phyloP scores from a whole-genome alignment of 768 basidiomycete species.

The Lentinula sp. region DNA sequence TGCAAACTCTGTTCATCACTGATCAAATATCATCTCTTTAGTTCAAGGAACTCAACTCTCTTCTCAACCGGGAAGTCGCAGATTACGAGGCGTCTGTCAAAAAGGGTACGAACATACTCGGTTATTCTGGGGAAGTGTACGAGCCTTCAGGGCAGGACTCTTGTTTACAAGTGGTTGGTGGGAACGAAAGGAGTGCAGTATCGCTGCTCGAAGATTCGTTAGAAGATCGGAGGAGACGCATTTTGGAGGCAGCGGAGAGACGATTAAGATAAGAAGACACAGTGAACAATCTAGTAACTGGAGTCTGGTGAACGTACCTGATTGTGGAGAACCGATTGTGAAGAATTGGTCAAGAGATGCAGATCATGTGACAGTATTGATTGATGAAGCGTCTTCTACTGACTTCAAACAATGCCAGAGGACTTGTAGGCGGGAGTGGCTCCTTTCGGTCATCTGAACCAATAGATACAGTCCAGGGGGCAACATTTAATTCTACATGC shows the following conservation, averaged over 20 bases:
- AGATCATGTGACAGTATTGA: too few relatives aligned
- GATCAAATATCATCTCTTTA: conserved; percentile 14
- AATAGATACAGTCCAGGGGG: too few relatives aligned
- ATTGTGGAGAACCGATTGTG: neutral
- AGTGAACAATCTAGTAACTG: conserved; percentile 59
- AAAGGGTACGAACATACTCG: conserved; percentile 51
- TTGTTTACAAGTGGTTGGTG: conserved; percentile 48
- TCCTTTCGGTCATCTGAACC: too few relatives aligned
- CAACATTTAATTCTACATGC: too few relatives aligned
- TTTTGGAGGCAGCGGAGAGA: conserved; percentile 55
- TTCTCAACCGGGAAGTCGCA: conserved; percentile 64
- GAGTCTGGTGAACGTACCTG: conserved; percentile 46
- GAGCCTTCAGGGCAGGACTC: conserved; percentile 52
- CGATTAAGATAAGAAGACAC: conserved; percentile 60
- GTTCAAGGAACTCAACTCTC: conserved; percentile 76
- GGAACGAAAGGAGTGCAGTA: conserved; percentile 21
- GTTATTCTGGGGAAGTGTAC: conserved; percentile 36
- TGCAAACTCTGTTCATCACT: neutral
- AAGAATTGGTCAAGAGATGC: neutral
- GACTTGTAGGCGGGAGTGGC: too few relatives aligned
- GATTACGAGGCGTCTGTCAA: conserved; percentile 54
- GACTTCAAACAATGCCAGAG: too few relatives aligned
- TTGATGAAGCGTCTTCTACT: too few relatives aligned
- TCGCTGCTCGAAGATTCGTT: conserved; percentile 31
- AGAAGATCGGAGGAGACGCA: conserved; percentile 50